Conservation (phyloP, 1,139 yeast species). For the Blastobotrys elegans region DNA sequence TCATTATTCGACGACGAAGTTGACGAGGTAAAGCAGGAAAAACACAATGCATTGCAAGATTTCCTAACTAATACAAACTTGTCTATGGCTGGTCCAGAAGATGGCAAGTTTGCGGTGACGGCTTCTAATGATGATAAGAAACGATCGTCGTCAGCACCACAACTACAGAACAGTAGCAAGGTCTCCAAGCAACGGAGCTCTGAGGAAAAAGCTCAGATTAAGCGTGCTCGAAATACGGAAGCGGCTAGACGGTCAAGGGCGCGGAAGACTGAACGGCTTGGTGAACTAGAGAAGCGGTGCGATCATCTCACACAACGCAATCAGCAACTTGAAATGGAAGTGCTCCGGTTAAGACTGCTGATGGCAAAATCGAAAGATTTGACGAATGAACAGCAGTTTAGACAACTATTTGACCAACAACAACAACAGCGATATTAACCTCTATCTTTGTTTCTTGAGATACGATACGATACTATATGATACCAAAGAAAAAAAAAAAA, state of each 20-base stretch:
- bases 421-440: background rate
- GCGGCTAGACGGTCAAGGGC: conserved; percentile 98
- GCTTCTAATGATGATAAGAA: no score
- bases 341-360: conserved; percentile 15
- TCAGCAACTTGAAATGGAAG: conserved; percentile 30
- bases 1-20: conserved; percentile 2
- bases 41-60: no score
- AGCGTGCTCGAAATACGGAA: conserved; percentile 95
- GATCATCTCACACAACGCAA: conserved; percentile 49
- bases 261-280: conserved; percentile 89
- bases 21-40: background rate
- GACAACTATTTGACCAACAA: conserved; percentile 1
- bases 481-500: no score
- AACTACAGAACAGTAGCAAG: no score
- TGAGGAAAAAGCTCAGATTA: conserved; percentile 36
- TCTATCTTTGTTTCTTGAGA: background rate
- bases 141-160: no score
- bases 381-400: background rate
- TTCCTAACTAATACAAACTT: no score
- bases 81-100: background rate
- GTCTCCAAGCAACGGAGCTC: background rate
- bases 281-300: conserved; percentile 76
- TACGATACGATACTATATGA: no score
- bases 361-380: conserved; percentile 8
- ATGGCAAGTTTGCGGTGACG: background rate